Evolutionary conservation across 352 stramenopile genomes (phyloP).

Genomic region (Globisporangium alternatum): DNA sequence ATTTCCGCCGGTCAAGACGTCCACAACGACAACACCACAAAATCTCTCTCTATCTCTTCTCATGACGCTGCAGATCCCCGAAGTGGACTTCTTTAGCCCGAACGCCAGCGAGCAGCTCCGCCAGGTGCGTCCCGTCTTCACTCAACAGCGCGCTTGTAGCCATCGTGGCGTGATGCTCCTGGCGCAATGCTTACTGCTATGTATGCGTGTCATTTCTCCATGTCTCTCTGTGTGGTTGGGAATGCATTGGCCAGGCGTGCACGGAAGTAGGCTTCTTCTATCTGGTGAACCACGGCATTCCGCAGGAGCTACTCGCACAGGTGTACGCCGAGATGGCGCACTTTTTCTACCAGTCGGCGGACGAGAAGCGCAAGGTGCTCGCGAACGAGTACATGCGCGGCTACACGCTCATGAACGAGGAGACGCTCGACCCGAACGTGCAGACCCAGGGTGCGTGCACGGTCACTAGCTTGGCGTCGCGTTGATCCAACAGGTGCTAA

Average conservation of each 20-base stretch:
- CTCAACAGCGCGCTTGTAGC: not conserved
- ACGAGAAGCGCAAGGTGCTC: conserved; percentile 57
- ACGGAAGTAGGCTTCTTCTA: conserved; percentile 75
- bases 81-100: conserved; percentile 48
- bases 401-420: conserved; percentile 71
- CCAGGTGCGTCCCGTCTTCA: conserved; percentile 5
- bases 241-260: conserved; percentile 24
- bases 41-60: not conserved
- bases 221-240: not conserved
- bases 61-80: conserved; percentile 38
- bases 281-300: conserved; percentile 49
- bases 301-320: conserved; percentile 25
- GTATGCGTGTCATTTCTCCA: not conserved
- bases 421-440: conserved; percentile 58
- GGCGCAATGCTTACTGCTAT: not conserved
- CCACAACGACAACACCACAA: no score
- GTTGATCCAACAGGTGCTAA: no score
- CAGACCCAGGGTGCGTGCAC: conserved; percentile 28
- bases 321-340: conserved; percentile 59
- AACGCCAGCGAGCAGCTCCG: conserved; percentile 45
- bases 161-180: no score
- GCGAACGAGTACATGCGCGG: conserved; percentile 72
- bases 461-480: no score
- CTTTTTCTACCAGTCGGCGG: conserved; percentile 52
- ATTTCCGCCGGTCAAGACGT: no score